These are phyloP conservation scores for Phytophthora niederhauseri DNA, from an alignment of 352 stramenopile species.

Conservation along the genomic window DNA sequence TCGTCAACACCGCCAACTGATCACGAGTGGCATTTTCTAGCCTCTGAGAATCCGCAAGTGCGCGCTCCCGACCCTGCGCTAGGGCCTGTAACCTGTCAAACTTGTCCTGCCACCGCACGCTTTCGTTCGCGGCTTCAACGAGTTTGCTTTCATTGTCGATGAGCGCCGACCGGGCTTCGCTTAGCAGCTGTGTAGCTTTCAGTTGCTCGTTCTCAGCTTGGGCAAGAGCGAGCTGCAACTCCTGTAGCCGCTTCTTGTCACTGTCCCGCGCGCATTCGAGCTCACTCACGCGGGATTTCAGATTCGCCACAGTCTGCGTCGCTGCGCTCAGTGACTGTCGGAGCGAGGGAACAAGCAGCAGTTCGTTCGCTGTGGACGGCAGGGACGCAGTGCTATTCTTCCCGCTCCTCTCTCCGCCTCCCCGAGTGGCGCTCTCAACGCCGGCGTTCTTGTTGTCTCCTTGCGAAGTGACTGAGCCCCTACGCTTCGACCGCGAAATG, in stretches of 20 bases:
- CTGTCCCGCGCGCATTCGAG: constrained; percentile 30
- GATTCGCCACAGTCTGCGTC: constrained; percentile 38
- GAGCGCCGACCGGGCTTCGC: constrained; percentile 49
- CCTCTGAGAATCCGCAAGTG: constrained; percentile 43
- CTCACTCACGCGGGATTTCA: constrained; percentile 53
- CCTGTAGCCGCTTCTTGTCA: constrained; percentile 35
- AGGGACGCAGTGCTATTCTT: constrained; percentile 15
- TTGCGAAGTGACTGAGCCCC: constrained; percentile 15
- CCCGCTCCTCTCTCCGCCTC: constrained; percentile 15
- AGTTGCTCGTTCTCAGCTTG: constrained; percentile 49
- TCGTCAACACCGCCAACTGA: constrained; percentile 33
- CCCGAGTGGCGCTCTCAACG: constrained; percentile 1
- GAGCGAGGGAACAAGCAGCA: constrained; percentile 47
- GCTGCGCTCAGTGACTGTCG: constrained; percentile 50
- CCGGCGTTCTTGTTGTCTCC: constrained; percentile 10
- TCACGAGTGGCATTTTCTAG: constrained; percentile 37
- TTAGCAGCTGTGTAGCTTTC: constrained; percentile 52
- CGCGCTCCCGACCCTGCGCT: constrained; percentile 33
- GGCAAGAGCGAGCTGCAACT: constrained; percentile 37
- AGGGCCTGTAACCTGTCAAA: constrained; percentile 52
- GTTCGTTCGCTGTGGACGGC: constrained; percentile 22
- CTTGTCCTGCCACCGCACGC: constrained; percentile 41
- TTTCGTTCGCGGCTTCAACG: constrained; percentile 41
- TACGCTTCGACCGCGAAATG: constrained; percentile 20
- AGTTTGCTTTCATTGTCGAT: constrained; percentile 42